Percentiles rank a stretch among this genome's conserved stretches.
These are phyloP conservation scores for Termitomyces sp. DNA, from an alignment of 768 basidiomycete species.

Conservation along the genomic window DNA sequence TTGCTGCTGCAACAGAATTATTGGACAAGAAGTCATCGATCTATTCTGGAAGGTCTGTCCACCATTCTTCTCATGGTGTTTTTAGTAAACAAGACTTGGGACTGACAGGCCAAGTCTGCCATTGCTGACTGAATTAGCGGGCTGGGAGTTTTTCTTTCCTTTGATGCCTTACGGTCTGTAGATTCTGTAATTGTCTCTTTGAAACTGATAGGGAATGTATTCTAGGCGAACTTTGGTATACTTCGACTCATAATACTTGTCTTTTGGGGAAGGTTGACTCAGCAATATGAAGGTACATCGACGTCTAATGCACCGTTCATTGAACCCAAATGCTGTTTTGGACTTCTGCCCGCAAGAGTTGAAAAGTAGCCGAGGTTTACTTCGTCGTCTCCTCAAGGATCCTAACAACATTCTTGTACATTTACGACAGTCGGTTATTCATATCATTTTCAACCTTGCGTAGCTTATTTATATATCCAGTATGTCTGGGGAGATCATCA, in stretches of 20 bases:
- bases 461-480: not conserved
- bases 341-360: slow-evolving; percentile 21
- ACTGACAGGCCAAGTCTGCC: not conserved
- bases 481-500: slow-evolving; percentile 20
- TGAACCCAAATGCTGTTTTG: slow-evolving; percentile 20
- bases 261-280: not conserved
- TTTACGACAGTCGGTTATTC: slow-evolving; percentile 19
- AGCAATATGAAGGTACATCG: slow-evolving; percentile 21
- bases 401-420: slow-evolving; percentile 2
- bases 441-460: not conserved
- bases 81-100: not conserved
- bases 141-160: not conserved
- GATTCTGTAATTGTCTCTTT: not conserved
- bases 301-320: slow-evolving; percentile 25
- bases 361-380: slow-evolving; percentile 22
- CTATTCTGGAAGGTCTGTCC: not conserved
- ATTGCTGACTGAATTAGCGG: not conserved
- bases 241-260: not conserved
- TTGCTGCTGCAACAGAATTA: not conserved
- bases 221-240: not conserved
- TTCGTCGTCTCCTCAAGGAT: slow-evolving; percentile 21
- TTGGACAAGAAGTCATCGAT: not conserved
- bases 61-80: not conserved
- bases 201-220: not conserved
- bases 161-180: not conserved